These are phyloP conservation scores for Solanum paucissectum DNA, from an alignment of 257 asterid species.

Conservation along the genomic window DNA sequence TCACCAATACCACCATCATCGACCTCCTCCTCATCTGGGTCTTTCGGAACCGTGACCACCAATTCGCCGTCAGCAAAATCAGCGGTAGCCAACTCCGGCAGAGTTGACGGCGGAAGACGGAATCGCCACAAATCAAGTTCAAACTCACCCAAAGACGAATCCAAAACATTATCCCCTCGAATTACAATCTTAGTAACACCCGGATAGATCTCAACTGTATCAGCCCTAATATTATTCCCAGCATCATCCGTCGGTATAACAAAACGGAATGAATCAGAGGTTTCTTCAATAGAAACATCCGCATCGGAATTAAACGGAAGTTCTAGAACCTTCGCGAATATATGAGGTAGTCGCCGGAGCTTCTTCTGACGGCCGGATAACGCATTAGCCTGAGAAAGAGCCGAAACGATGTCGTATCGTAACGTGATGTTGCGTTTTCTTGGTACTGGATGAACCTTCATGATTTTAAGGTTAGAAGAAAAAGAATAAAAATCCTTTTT, in stretches of 20 bases:
- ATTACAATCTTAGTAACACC: conserved; percentile 69
- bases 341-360: conserved; percentile 73
- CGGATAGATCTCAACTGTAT: conserved; percentile 65
- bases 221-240: conserved; percentile 44
- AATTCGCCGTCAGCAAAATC: conserved; percentile 55
- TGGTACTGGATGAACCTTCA: conserved; percentile 79
- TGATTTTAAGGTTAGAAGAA: neutral
- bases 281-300: conserved; percentile 54
- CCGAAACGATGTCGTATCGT: conserved; percentile 51
- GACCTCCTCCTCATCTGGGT: conserved; percentile 17
- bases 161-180: conserved; percentile 35
- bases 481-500: neutral
- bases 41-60: conserved; percentile 71
- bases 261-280: conserved; percentile 43
- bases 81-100: conserved; percentile 63
- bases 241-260: conserved; percentile 41
- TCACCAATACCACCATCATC: conserved; percentile 30
- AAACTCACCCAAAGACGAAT: conserved; percentile 32
- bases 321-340: conserved; percentile 71
- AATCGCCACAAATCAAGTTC: conserved; percentile 78
- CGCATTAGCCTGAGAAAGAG: conserved; percentile 20
- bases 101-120: conserved; percentile 56
- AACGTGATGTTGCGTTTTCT: conserved; percentile 17
- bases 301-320: conserved; percentile 71
- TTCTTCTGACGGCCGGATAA: conserved; percentile 50